Base-by-base conservation (phyloP, 768 basidiomycete genomes). In the Amanita pallidorosea region DNA sequence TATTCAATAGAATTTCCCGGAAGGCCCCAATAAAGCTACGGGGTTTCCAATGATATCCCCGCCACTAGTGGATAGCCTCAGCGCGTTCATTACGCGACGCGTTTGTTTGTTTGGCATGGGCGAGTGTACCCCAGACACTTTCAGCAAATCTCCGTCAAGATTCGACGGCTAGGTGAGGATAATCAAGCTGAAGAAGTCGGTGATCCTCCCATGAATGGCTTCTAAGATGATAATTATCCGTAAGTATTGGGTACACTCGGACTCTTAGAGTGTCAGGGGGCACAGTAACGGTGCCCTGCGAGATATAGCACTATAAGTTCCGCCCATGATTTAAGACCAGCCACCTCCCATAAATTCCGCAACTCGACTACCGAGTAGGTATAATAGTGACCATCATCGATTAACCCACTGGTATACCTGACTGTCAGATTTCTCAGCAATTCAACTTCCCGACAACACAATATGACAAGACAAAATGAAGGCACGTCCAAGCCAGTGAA, bases 241-340 rank as follows among this genome's bases (percentile, higher is more conserved):
- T 34, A 8, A 25, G 3, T 36, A 37, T 29, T 38, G 23, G 34
- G 47, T 40, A 20, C 17, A 13, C 31, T 46, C 47, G 42, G 50
- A 35, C 50, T 43, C 17, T 36, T 51, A 22, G 42, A 25, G 50
- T 51, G 50, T 23, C 50, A 51, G 50, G 50, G 50, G 50, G 35
- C 4, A 23, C 33, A 51, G 42, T 58, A 36, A 56, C 67, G 70
- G 72, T 72, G 70, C 62, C 65, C 70, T 70, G 49, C 25, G 29
- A 17, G 18, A 18, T 41, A 31, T 37, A 31, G 58, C 70, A 62
- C 69, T 79, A 79, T 78, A 79, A 80, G 77, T 74, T 71, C 76
- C 75, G 77, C 67, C 66, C 69, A 69, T 70, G 69, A 75, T 74
- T 70, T 64, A 60, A 56, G 58, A 59, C n/a, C 55, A 63, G 17